A percentile compares a stretch with the other conserved stretches of the same genome.
These are phyloP conservation scores for Lachnellula occidentalis DNA, from an alignment of 2,329 filamentous ascomycete species.

Conservation along the genomic window DNA sequence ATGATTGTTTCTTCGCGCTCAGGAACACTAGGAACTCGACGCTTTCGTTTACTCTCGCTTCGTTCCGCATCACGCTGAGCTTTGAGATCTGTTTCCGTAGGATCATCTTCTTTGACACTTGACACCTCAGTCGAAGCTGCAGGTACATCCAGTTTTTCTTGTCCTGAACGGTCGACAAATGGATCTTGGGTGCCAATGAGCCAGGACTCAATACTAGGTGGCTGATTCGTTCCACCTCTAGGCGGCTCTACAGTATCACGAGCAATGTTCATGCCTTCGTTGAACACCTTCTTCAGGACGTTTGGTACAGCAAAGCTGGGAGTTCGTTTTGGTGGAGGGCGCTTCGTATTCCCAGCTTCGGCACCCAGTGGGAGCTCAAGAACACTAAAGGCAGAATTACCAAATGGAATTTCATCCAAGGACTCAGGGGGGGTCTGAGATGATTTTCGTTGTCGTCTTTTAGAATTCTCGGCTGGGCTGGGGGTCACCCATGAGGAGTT, in stretches of 20 bases:
- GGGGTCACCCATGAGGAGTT: conserved; percentile 19
- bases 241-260: conserved; percentile 54
- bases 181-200: conserved; percentile 58
- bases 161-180: conserved; percentile 43
- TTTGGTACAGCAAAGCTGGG: conserved; percentile 57
- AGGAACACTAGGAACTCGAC: conserved; percentile 11
- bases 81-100: conserved; percentile 13
- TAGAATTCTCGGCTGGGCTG: conserved; percentile 19
- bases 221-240: conserved; percentile 48
- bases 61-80: conserved; percentile 12
- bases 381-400: conserved; percentile 62
- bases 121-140: conserved; percentile 26
- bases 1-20: conserved; percentile 27
- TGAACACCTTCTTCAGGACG: conserved; percentile 59
- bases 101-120: conserved; percentile 26
- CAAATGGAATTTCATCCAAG: conserved; percentile 57
- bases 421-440: conserved; percentile 34
- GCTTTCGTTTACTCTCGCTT: conserved; percentile 10
- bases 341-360: conserved; percentile 42
- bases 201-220: conserved; percentile 62
- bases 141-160: conserved; percentile 29
- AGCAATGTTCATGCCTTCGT: conserved; percentile 59
- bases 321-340: conserved; percentile 41
- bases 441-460: conserved; percentile 19
- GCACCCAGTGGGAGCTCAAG: conserved; percentile 50